phyloP scores from a whole-genome alignment of 306 rosid species.

The Myrica gale region DNA sequence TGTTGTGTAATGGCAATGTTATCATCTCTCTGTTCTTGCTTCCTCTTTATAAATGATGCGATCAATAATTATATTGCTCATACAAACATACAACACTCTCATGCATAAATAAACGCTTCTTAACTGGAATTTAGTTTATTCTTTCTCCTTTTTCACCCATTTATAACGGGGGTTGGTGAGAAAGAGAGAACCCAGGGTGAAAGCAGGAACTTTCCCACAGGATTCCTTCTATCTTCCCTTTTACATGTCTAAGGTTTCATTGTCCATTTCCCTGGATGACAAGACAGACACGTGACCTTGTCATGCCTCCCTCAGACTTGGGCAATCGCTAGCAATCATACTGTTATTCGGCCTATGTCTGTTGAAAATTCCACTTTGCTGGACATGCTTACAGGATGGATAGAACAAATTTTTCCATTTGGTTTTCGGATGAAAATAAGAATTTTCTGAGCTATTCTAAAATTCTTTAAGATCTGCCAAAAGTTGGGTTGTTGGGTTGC shows the following conservation, averaged over 20 bases:
- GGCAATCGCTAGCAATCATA: background rate
- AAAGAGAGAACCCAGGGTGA: constrained; percentile 1
- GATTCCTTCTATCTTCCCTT: too few species aligned
- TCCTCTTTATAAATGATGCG: background rate
- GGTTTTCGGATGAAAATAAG: too few species aligned
- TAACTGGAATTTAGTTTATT: background rate
- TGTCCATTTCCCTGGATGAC: too few species aligned
- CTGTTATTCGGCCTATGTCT: too few species aligned
- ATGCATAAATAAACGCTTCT: background rate
- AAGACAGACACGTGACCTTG: too few species aligned
- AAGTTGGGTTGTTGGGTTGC: too few species aligned
- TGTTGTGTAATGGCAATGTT: constrained; percentile 32
- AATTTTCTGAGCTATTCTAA: too few species aligned
- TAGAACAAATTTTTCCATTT: too few species aligned
- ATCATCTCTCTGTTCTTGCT: background rate
- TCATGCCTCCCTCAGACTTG: background rate
- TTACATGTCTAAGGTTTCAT: too few species aligned
- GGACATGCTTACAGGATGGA: too few species aligned
- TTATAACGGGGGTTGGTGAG: background rate
- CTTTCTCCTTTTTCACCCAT: background rate
- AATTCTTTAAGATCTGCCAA: too few species aligned
- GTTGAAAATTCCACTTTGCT: too few species aligned
- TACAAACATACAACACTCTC: background rate
- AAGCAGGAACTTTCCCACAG: background rate
- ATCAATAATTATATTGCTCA: background rate